phyloP scores from a whole-genome alignment of 352 stramenopile genomes.

The Globisporangium ultimum region DNA sequence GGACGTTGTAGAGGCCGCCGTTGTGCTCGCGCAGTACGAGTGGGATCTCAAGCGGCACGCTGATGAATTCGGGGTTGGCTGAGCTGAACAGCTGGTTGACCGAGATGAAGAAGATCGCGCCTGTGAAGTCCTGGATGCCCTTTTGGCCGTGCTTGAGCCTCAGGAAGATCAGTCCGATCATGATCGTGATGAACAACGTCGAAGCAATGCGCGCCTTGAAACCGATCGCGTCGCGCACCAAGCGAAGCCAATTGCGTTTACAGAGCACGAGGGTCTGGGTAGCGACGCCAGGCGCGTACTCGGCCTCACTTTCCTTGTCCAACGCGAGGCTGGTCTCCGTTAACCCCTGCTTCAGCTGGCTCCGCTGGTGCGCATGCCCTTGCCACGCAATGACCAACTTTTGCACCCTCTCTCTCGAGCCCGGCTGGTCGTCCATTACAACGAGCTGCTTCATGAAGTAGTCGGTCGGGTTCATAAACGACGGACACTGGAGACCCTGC shows the following conservation, averaged over 20 bases:
- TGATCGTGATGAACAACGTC: conserved; percentile 29
- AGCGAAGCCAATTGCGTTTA: conserved; percentile 27
- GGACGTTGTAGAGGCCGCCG: conserved; percentile 26
- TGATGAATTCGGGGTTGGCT: conserved; percentile 29
- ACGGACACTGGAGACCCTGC: conserved; percentile 25
- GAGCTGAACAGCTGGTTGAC: conserved; percentile 29
- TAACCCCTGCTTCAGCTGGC: background rate
- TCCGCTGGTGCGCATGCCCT: conserved; percentile 2
- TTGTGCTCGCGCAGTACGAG: conserved; percentile 34
- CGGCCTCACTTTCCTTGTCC: conserved; percentile 9
- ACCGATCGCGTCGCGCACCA: conserved; percentile 27
- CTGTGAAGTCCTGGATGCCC: conserved; percentile 33
- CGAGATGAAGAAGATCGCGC: conserved; percentile 36
- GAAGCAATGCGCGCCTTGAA: conserved; percentile 30
- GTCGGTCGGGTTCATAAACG: conserved; percentile 40
- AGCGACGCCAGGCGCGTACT: conserved; percentile 10
- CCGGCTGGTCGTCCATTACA: conserved; percentile 24
- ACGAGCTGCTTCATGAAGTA: conserved; percentile 46
- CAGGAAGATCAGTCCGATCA: conserved; percentile 33
- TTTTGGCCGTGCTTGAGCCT: conserved; percentile 25
- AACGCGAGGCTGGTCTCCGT: background rate
- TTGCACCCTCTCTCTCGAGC: conserved; percentile 19
- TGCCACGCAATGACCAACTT: conserved; percentile 20
- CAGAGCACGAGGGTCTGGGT: conserved; percentile 23
- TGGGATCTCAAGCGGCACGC: conserved; percentile 32